Evolutionary conservation across 305 asterid genomes (phyloP).

Genomic region (Fraxinus xanthoxyloides): DNA sequence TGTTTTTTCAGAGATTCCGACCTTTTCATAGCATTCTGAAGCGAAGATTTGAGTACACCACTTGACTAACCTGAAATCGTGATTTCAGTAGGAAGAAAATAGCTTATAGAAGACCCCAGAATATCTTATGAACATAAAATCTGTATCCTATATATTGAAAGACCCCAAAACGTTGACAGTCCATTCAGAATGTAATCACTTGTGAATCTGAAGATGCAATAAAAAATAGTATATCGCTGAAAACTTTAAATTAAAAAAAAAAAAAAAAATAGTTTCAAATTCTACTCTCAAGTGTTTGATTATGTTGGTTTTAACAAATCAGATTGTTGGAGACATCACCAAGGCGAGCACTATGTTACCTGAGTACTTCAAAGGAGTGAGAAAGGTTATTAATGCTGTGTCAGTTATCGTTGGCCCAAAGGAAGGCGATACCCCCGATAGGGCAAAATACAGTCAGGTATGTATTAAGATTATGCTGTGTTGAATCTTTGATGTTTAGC

Average conservation of each 20-base stretch:
- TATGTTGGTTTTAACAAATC: slow-evolving; percentile 16
- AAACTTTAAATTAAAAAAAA: not conserved
- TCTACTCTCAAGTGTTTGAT: not conserved
- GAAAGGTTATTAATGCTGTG: slow-evolving; percentile 69
- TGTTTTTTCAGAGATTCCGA: not conserved
- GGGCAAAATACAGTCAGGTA: slow-evolving; percentile 96
- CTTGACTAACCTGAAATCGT: not conserved
- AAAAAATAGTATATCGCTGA: not conserved
- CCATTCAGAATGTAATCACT: not conserved
- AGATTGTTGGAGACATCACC: slow-evolving; percentile 89
- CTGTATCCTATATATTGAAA: not conserved
- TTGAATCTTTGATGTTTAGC: not conserved
- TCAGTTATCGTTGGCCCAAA: slow-evolving; percentile 97
- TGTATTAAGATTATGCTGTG: slow-evolving; percentile 1
- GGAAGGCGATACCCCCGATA: slow-evolving; percentile 97
- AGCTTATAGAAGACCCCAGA: not conserved
- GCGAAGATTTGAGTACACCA: not conserved
- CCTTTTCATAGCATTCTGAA: not conserved
- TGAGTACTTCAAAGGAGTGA: slow-evolving; percentile 78
- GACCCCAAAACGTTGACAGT: not conserved
- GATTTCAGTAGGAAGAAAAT: not conserved
- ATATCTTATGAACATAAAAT: not conserved
- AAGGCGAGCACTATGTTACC: slow-evolving; percentile 75
- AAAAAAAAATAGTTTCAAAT: not conserved
- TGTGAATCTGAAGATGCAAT: not conserved